These are phyloP conservation scores for Rhododendron ferrugineum DNA, from an alignment of 148 eudicot genomes.

Conservation along the genomic window DNA sequence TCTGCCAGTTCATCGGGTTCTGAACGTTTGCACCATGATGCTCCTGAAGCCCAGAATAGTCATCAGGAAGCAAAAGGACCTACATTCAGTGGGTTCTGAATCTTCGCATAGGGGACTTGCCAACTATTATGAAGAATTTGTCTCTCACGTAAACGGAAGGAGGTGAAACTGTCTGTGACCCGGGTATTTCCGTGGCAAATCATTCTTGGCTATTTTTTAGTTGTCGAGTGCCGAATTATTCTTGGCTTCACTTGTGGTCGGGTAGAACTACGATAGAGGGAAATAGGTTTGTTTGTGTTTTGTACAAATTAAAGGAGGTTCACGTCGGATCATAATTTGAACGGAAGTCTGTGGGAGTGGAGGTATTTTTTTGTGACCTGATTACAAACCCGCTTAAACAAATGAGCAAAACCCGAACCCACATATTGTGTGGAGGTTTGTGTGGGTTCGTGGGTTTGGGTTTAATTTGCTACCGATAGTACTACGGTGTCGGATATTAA, in stretches of 20 bases:
- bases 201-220: not conserved
- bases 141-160: not conserved
- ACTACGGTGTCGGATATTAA: not conserved
- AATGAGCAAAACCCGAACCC: not conserved
- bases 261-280: not conserved
- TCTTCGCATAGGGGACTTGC: not conserved
- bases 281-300: not conserved
- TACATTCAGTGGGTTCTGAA: slow-evolving; percentile 17
- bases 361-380: not conserved
- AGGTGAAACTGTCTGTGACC: not conserved
- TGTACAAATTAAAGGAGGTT: not conserved
- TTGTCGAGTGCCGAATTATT: not conserved
- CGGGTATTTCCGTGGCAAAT: not conserved
- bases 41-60: slow-evolving; percentile 2
- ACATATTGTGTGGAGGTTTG: not conserved
- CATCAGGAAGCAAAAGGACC: slow-evolving; percentile 27
- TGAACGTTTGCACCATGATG: slow-evolving; percentile 10
- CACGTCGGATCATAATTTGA: not conserved
- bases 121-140: not conserved
- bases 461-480: not conserved
- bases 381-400: not conserved
- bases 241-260: not conserved
- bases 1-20: slow-evolving; percentile 33
- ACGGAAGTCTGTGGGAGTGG: not conserved
- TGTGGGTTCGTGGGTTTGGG: not conserved